Evolutionary conservation across 2,329 filamentous ascomycete genomes (phyloP), one percentile per base, ranked within the genome.

Genomic region (Daldinia sp.): DNA sequence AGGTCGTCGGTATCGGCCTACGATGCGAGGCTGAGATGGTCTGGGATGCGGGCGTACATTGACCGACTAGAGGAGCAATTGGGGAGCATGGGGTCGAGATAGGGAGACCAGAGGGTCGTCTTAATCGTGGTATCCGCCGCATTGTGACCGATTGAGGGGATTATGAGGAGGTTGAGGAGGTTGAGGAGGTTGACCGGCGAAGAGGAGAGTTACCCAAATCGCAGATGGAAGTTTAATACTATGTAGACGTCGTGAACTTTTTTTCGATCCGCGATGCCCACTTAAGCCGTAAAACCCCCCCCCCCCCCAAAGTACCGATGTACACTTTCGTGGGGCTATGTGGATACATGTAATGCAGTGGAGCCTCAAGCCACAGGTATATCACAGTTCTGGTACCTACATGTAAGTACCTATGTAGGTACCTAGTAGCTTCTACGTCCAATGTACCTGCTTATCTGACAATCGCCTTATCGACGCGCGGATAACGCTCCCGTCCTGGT

Each of bases 111-210:
- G 72, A 75, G 7, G 72, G 74, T 70, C 73, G 69, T 62, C 72
- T 70, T 42, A 78, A 60, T 62, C 76, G 73, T 33, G 75, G 58
- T 78, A 78, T 75, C 39, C 75, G 73, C 46, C 76, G 74, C 77
- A 79, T 75, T 48, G 54, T 65, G 42, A 30, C 44, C 20, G 62
- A 68, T 63, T 55, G 46, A 39, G 23, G 13, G 18, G 18, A 4
- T 6, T 51, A 15, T 51, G 26, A 23, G 13, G 26, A n/a, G 26
- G 3, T 30, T 50, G 13, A 7, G n/a, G n/a, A n/a, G n/a, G n/a
- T n/a, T 51, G 26, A 23, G 13, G 26, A n/a, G 26, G 3, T 30
- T 50, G 13, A 7, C 44, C 41, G 41, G 41, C 18, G 7, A 2
- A 44, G 18, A 23, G 41, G 41, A 44, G 2, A 2, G 2, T 1